phyloP scores from a whole-genome alignment of 768 basidiomycete species.

The Boletus sensibilis region DNA sequence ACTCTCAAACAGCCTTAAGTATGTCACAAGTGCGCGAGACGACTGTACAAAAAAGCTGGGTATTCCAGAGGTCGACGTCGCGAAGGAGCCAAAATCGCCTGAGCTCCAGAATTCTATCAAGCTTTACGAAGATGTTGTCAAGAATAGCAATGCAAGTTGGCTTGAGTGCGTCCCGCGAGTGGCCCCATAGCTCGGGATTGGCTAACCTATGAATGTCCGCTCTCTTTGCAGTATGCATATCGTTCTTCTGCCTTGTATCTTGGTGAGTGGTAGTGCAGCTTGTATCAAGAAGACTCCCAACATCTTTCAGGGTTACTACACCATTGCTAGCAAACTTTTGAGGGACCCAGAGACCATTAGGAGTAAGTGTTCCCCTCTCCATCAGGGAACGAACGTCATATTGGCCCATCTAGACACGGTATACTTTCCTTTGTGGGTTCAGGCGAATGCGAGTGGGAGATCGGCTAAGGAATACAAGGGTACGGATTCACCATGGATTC shows the following conservation, averaged over 20 bases:
- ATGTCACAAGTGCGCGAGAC: background rate
- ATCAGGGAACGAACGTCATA: background rate
- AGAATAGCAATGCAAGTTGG: background rate
- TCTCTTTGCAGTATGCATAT: background rate
- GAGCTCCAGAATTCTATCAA: background rate
- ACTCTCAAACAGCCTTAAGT: background rate
- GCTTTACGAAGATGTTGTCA: background rate
- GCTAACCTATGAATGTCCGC: background rate
- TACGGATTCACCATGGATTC: background rate
- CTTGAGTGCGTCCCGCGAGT: background rate
- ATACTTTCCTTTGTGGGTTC: background rate
- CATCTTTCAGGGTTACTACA: background rate
- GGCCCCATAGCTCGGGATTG: background rate
- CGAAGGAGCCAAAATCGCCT: background rate
- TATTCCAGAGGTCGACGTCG: background rate
- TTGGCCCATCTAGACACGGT: background rate
- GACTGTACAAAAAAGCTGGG: background rate
- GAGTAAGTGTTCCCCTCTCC: background rate
- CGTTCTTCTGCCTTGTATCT: conserved; percentile 2
- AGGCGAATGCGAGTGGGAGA: background rate
- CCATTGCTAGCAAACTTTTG: background rate
- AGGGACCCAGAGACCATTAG: background rate
- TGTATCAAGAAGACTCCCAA: background rate
- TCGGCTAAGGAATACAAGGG: background rate
- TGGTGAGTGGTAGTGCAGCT: background rate